Evolutionary conservation across 2,329 filamentous ascomycete genomes (phyloP).

Genomic region (Phaeophleospora eucalypticola): DNA sequence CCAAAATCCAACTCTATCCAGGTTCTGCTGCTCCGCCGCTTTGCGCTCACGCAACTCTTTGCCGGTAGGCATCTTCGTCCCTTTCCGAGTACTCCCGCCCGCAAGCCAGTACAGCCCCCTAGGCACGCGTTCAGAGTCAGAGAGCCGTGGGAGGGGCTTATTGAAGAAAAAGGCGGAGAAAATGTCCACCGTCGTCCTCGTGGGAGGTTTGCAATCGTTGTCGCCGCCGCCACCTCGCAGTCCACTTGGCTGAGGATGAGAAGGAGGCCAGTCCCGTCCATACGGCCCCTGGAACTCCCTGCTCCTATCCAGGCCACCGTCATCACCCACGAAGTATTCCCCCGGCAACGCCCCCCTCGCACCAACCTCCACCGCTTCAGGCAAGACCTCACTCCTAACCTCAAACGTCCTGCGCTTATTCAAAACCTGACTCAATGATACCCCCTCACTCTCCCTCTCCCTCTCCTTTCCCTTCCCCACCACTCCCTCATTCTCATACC

Average conservation of each 20-base stretch:
- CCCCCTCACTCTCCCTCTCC: neutral
- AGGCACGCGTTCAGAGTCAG: constrained; percentile 1
- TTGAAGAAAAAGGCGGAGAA: neutral
- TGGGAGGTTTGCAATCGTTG: no score
- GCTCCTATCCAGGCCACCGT: no score
- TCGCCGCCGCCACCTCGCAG: neutral
- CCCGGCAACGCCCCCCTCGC: no score
- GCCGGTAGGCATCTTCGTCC: constrained; percentile 2
- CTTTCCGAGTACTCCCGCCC: neutral
- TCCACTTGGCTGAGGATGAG: neutral
- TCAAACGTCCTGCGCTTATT: neutral
- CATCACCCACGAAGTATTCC: no score
- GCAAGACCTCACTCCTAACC: neutral
- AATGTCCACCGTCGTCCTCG: neutral
- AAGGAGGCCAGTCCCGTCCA: neutral
- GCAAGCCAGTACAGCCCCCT: constrained; percentile 2
- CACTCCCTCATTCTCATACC: neutral
- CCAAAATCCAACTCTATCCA: neutral
- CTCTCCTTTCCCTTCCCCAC: neutral
- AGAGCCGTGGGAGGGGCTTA: neutral
- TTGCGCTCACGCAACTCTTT: neutral
- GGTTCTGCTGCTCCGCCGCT: constrained; percentile 3
- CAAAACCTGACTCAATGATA: neutral
- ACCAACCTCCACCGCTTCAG: no score
- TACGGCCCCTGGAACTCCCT: neutral